These are phyloP conservation scores for Mariannaea elegans DNA, from an alignment of 2,329 filamentous ascomycete species.

Conservation along the genomic window DNA sequence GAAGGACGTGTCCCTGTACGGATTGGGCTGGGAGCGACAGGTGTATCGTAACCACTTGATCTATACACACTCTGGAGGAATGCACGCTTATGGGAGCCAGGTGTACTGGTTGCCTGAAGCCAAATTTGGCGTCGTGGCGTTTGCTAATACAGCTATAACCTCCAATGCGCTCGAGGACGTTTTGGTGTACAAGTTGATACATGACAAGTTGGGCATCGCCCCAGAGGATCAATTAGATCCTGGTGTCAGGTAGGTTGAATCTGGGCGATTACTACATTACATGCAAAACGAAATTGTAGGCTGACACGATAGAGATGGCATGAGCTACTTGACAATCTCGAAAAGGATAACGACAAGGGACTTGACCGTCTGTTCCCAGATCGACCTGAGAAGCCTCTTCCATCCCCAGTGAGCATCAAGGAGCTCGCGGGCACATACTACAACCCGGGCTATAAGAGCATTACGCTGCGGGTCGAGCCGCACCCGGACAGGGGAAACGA, in stretches of 20 bases:
- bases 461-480: slow-evolving; percentile 31
- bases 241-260: slow-evolving; percentile 30
- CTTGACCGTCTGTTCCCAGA: slow-evolving; percentile 49
- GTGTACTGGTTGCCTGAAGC: slow-evolving; percentile 46
- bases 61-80: slow-evolving; percentile 43
- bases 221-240: slow-evolving; percentile 29
- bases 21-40: slow-evolving; percentile 42
- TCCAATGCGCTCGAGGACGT: slow-evolving; percentile 44
- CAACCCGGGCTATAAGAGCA: slow-evolving; percentile 51
- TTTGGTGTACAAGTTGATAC: slow-evolving; percentile 41
- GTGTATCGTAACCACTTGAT: slow-evolving; percentile 39
- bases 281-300: not conserved
- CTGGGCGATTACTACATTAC: not conserved
- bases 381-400: slow-evolving; percentile 46
- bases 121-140: slow-evolving; percentile 44
- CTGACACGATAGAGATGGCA: slow-evolving; percentile 20
- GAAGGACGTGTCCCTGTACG: slow-evolving; percentile 39
- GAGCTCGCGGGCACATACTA: slow-evolving; percentile 52
- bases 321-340: not conserved
- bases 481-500: slow-evolving; percentile 20
- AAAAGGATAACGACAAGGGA: slow-evolving; percentile 41
- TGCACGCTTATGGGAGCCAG: slow-evolving; percentile 38
- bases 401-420: slow-evolving; percentile 47
- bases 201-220: slow-evolving; percentile 41
- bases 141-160: slow-evolving; percentile 53